These are phyloP conservation scores for Pichia sp. DNA, from an alignment of 1,139 yeast genomes.

Conservation along the genomic window DNA sequence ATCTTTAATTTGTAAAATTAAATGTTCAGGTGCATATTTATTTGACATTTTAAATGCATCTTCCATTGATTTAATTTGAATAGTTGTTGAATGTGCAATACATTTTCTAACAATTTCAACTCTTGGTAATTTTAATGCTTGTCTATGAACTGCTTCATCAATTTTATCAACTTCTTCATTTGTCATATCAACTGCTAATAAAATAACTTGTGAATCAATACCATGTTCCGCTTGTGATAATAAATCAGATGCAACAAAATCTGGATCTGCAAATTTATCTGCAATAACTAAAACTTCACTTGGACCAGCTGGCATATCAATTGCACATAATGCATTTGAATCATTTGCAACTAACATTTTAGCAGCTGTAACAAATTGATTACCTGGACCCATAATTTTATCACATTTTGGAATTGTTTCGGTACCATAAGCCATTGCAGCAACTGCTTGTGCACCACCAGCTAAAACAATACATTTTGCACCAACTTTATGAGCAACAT, in stretches of 20 bases:
- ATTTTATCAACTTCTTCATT: slow-evolving; percentile 55
- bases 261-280: slow-evolving; percentile 81
- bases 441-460: slow-evolving; percentile 99
- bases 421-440: slow-evolving; percentile 98
- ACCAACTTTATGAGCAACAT: slow-evolving; percentile 93
- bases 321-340: slow-evolving; percentile 88
- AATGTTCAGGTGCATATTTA: slow-evolving; percentile 93
- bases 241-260: slow-evolving; percentile 91
- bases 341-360: slow-evolving; percentile 96
- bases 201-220: slow-evolving; percentile 90
- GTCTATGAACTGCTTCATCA: slow-evolving; percentile 75
- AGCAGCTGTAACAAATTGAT: slow-evolving; percentile 98
- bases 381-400: slow-evolving; percentile 97
- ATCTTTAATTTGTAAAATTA: slow-evolving; percentile 79
- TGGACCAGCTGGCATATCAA: slow-evolving; percentile 99
- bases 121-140: slow-evolving; percentile 84
- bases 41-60: slow-evolving; percentile 82
- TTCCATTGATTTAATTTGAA: slow-evolving; percentile 58
- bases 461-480: slow-evolving; percentile 87
- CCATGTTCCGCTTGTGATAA: slow-evolving; percentile 99
- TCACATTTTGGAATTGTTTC: slow-evolving; percentile 88
- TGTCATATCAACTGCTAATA: slow-evolving; percentile 72
- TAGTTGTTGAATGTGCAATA: slow-evolving; percentile 82
- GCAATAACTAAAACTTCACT: slow-evolving; percentile 94
- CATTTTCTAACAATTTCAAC: slow-evolving; percentile 88